Conservation (phyloP, 768 basidiomycete species). For the Sporobolomyces roseus region DNA sequence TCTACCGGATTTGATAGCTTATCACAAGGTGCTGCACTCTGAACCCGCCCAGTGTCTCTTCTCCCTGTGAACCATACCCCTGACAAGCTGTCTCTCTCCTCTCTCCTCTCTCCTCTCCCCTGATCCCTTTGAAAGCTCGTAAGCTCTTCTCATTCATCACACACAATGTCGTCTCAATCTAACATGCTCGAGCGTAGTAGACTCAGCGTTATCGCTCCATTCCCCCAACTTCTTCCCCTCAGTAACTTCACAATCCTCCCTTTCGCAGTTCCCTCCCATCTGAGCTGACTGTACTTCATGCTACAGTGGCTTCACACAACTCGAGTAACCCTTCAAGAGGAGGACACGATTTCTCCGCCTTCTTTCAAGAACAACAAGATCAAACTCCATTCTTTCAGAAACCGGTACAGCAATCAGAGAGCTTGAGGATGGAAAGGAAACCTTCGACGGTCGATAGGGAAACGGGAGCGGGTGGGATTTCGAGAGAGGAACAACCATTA, state of each 20-base stretch:
- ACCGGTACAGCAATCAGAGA: not conserved
- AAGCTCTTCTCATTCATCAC: no score
- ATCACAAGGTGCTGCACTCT: no score
- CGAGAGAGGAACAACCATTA: slow-evolving; percentile 7
- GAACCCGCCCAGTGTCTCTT: no score
- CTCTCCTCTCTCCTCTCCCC: not conserved
- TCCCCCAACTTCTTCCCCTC: no score
- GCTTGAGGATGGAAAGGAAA: slow-evolving; percentile 20
- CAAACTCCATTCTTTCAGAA: slow-evolving; percentile 28
- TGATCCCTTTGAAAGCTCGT: no score
- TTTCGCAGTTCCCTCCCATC: slow-evolving; percentile 5
- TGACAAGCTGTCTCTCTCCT: not conserved
- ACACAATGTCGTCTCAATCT: no score
- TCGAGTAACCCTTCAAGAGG: no score
- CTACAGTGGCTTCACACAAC: not conserved
- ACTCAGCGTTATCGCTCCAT: no score
- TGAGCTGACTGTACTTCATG: not conserved
- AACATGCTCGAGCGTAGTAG: no score
- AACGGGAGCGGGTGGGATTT: not conserved
- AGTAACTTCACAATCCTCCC: no score
- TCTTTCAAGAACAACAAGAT: slow-evolving; percentile 21
- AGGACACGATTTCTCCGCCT: slow-evolving; percentile 12
- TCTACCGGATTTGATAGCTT: no score
- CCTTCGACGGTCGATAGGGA: not conserved
- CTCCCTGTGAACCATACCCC: no score